Conservation (phyloP, 805 yeast genomes). For the Candida railenensis region DNA sequence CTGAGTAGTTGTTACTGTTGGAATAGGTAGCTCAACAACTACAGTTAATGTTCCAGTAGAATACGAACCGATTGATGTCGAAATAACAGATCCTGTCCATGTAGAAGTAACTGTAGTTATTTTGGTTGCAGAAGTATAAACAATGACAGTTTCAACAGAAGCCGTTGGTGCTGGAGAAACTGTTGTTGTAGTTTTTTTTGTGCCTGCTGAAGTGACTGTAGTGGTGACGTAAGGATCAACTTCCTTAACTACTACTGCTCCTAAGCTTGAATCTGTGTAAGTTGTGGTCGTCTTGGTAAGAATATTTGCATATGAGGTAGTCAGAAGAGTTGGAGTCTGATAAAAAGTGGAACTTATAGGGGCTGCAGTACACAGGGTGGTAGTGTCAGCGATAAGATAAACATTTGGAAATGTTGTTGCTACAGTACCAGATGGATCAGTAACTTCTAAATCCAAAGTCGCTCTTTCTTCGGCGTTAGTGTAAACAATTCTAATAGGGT, state of each 20-base stretch:
- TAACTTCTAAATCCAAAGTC: neutral
- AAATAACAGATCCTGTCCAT: constrained; percentile 11
- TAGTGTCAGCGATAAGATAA: neutral
- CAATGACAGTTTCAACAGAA: constrained; percentile 7
- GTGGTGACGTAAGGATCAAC: neutral
- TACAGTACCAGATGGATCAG: neutral
- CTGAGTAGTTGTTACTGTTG: neutral
- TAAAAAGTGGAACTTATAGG: neutral
- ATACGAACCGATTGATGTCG: neutral
- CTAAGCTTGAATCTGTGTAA: neutral
- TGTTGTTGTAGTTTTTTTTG: constrained; percentile 10
- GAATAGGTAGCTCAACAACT: neutral
- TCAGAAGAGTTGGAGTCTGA: neutral
- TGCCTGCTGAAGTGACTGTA: constrained; percentile 3
- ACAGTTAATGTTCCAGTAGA: neutral
- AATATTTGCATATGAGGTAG: neutral
- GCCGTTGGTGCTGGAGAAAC: neutral
- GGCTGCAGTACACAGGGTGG: neutral
- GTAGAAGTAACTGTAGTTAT: neutral
- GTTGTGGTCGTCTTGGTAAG: neutral
- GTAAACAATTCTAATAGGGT: neutral
- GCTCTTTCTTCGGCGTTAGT: neutral
- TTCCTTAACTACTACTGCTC: neutral
- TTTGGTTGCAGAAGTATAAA: constrained; percentile 4
- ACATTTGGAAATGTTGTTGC: neutral